These are phyloP conservation scores for Besnoitia besnoiti DNA, from an alignment of 169 alveolate species.

Conservation along the genomic window DNA sequence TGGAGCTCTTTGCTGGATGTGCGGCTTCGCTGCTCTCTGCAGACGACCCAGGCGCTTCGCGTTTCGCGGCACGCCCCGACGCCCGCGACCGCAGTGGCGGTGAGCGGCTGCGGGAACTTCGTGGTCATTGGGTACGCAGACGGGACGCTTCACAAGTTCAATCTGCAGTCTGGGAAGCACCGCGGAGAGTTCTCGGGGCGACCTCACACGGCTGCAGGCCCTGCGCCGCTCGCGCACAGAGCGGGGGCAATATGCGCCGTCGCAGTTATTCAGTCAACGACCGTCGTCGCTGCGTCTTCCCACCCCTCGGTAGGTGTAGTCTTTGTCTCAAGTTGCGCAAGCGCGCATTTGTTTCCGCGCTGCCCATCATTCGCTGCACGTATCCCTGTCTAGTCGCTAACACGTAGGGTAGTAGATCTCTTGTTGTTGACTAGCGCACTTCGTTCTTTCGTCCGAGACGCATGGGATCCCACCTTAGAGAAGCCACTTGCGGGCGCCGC, in stretches of 20 bases:
- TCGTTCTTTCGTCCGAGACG: too few species aligned
- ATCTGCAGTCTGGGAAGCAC: slow-evolving; percentile 84
- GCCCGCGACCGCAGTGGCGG: slow-evolving; percentile 76
- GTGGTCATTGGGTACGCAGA: slow-evolving; percentile 85
- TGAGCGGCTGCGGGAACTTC: slow-evolving; percentile 88
- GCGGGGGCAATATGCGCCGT: slow-evolving; percentile 24
- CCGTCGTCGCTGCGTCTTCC: slow-evolving; percentile 40
- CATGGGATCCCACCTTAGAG: too few species aligned
- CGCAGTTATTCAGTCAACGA: slow-evolving; percentile 49
- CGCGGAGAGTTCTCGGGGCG: slow-evolving; percentile 65
- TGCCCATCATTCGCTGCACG: too few species aligned
- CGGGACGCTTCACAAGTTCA: slow-evolving; percentile 83
- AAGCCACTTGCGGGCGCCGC: too few species aligned
- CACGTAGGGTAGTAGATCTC: too few species aligned
- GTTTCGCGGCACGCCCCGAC: slow-evolving; percentile 21
- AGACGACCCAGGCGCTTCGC: neutral
- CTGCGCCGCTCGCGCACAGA: neutral
- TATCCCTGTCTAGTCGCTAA: too few species aligned
- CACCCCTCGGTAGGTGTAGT: slow-evolving; percentile 44
- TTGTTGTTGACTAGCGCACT: too few species aligned
- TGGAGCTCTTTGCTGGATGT: neutral
- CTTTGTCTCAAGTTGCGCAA: too few species aligned
- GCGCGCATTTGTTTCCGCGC: too few species aligned
- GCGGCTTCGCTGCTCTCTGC: neutral
- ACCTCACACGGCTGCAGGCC: neutral